These are phyloP conservation scores for Amoeboaphelidium protococcarum DNA, from an alignment of 371 early-diverging fungal genomes.

Conservation along the genomic window DNA sequence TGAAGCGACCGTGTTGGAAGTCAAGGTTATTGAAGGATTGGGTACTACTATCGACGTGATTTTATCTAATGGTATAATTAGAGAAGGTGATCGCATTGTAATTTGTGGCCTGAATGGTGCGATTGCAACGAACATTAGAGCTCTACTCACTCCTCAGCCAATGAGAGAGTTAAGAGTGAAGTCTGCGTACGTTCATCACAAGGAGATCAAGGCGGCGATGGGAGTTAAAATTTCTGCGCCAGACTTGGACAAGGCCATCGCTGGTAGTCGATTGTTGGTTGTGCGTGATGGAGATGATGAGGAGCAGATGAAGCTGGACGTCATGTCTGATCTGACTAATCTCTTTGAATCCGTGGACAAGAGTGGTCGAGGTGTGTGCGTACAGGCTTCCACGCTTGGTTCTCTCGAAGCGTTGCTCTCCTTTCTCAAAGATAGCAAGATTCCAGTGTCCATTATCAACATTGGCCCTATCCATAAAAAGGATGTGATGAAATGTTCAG, in stretches of 20 bases:
- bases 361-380: slow-evolving; percentile 86
- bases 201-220: slow-evolving; percentile 85
- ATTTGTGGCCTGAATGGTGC: slow-evolving; percentile 94
- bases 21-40: slow-evolving; percentile 98
- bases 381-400: slow-evolving; percentile 97
- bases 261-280: slow-evolving; percentile 88
- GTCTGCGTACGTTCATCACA: slow-evolving; percentile 87
- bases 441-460: slow-evolving; percentile 92
- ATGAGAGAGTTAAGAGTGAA: slow-evolving; percentile 95
- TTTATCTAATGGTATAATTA: slow-evolving; percentile 85
- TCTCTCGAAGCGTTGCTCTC: slow-evolving; percentile 95
- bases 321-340: slow-evolving; percentile 60
- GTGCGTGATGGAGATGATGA: slow-evolving; percentile 87
- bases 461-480: slow-evolving; percentile 97
- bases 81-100: slow-evolving; percentile 93
- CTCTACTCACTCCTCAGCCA: slow-evolving; percentile 94
- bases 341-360: slow-evolving; percentile 57
- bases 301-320: slow-evolving; percentile 74
- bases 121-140: slow-evolving; percentile 81
- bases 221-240: slow-evolving; percentile 96
- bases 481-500: slow-evolving; percentile 77
- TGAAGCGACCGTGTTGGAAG: slow-evolving; percentile 98
- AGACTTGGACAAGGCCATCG: slow-evolving; percentile 92
- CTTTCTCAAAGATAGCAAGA: slow-evolving; percentile 74
- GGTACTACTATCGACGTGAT: slow-evolving; percentile 98